Evolutionary conservation across 2,329 filamentous ascomycete genomes (phyloP), one percentile per base, ranked within the genome.

Genomic region (Colletotrichum plurivorum): DNA sequence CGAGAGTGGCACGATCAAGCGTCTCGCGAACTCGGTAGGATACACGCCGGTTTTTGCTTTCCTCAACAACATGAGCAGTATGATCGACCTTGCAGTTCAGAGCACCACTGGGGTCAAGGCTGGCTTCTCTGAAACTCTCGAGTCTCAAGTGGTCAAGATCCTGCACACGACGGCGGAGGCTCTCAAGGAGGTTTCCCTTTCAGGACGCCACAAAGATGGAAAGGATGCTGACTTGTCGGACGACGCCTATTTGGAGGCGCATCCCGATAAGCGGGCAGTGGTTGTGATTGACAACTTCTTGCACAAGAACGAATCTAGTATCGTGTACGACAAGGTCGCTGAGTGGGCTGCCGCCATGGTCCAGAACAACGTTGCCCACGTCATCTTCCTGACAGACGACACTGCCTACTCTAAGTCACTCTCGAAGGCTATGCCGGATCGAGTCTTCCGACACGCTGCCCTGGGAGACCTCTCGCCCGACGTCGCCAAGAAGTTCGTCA

Each of bases 31-130:
- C 1, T 90, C 95, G 72, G 95, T 98, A 56, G 95, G 96, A 9
- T 98, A 98, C 77, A 87, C 93, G 9, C 96, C 96, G 0, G 90
- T 99, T 0, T 99, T 99, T 78, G 97, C 94, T 0, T 98, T 95
- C 93, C 93, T 97, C 82, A 98, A 98, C 80, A 97, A 91, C 76
- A 89, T 98, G 73, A 97, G 93, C 80, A 97, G 94, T 78, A 89
- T 98, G 81, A 86, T 97, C 72, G 96, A 98, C 74, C 88, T 98
- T 45, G 96, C 95, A 22, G 94, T 96, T 1, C 95, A 98, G 78
- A 93, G 95, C 74, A 96, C 96, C 13, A 97, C 95, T 20, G 95
- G 95, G 13, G 93, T 97, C 67, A 98, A 98, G 81, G 93, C 94
- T 6, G 95, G 95, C 8, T 97, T 98, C 77, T 97, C 94, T 0